Conservation (phyloP, 257 asterid species). For the Mitragyna speciosa region DNA sequence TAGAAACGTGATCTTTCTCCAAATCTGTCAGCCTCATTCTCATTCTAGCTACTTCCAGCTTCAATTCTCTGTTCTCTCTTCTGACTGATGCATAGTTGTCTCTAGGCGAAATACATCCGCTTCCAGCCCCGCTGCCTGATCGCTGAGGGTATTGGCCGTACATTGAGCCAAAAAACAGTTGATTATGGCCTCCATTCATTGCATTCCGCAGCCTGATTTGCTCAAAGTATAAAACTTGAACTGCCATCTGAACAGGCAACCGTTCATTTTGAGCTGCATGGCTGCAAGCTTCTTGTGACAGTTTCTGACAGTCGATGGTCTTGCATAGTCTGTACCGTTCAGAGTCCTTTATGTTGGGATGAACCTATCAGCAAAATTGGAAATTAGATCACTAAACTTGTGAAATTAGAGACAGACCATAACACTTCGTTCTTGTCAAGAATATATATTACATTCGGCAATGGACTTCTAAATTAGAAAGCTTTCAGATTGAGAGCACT, state of each 20-base stretch:
- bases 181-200: constrained; percentile 79
- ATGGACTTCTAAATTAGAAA: neutral
- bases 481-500: constrained; percentile 6
- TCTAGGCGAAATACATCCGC: constrained; percentile 92
- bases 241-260: constrained; percentile 92
- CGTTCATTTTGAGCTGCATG: constrained; percentile 98
- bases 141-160: constrained; percentile 68
- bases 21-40: constrained; percentile 94
- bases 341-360: constrained; percentile 83
- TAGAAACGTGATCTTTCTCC: constrained; percentile 89
- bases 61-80: constrained; percentile 86
- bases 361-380: constrained; percentile 52
- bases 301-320: constrained; percentile 78
- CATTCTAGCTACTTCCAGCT: constrained; percentile 94
- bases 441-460: neutral
- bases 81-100: constrained; percentile 96
- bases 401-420: neutral
- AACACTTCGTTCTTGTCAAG: neutral
- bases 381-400: neutral
- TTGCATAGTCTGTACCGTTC: constrained; percentile 88
- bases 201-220: constrained; percentile 88
- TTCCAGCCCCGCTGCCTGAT: constrained; percentile 83
- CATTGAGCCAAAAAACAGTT: constrained; percentile 61
- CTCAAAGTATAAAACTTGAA: constrained; percentile 91
- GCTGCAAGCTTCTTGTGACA: constrained; percentile 97